Evolutionary conservation across 164 flowering plant genomes (phyloP).

Genomic region (Warburgia ugandensis): DNA sequence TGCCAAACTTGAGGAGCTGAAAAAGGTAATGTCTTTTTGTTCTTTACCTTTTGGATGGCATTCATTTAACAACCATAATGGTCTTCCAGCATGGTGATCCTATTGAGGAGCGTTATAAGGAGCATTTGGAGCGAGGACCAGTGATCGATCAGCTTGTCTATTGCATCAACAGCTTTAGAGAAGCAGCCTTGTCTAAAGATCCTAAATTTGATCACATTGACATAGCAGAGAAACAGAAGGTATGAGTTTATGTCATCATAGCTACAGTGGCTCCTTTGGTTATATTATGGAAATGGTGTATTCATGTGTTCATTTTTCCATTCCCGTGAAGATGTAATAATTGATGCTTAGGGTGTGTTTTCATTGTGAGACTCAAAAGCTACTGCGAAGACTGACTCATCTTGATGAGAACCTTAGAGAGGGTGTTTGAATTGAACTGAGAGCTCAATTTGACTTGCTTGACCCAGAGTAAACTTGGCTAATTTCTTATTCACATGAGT

Average conservation of each 20-base stretch:
- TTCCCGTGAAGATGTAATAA: too few relatives aligned
- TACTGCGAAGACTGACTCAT: too few relatives aligned
- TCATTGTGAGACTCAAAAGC: too few relatives aligned
- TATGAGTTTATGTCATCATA: slow-evolving; percentile 19
- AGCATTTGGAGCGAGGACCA: slow-evolving; percentile 57
- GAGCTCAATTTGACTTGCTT: too few relatives aligned
- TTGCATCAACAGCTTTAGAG: slow-evolving; percentile 80
- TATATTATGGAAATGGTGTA: too few relatives aligned
- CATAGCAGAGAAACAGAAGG: slow-evolving; percentile 81
- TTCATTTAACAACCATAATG: neutral
- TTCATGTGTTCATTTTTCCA: too few relatives aligned
- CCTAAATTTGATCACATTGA: slow-evolving; percentile 91
- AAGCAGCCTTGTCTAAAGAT: slow-evolving; percentile 77
- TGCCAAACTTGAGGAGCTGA: slow-evolving; percentile 94
- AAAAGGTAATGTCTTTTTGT: slow-evolving; percentile 39
- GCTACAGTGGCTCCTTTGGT: too few relatives aligned
- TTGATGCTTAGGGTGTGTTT: too few relatives aligned
- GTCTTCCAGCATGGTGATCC: slow-evolving; percentile 84
- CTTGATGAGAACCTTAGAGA: too few relatives aligned
- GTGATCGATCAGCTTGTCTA: slow-evolving; percentile 60
- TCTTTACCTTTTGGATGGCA: neutral
- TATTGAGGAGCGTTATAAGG: slow-evolving; percentile 79
- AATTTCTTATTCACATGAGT: neutral
- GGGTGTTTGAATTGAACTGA: too few relatives aligned
- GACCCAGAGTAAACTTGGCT: too few relatives aligned